Conservation (phyloP, 345 rosid species). For the Citrus unshiu region DNA sequence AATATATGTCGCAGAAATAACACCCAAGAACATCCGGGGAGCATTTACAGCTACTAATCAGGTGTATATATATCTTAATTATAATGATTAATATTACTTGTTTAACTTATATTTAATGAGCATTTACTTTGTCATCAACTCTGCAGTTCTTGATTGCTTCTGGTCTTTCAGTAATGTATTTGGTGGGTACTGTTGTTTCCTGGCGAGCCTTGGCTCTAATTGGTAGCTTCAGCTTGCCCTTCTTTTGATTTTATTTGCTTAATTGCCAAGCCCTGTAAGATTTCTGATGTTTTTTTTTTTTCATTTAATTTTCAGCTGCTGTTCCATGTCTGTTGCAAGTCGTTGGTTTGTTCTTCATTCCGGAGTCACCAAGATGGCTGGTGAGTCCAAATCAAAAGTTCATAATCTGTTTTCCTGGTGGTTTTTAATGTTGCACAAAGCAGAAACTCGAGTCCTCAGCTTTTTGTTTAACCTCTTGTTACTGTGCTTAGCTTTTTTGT, state of each 20-base stretch:
- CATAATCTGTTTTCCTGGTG: neutral
- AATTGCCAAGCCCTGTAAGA: neutral
- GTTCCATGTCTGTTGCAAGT: conserved; percentile 30
- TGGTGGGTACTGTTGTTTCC: conserved; percentile 18
- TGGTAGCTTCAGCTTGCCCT: neutral
- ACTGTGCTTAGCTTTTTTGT: neutral
- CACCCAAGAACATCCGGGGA: conserved; percentile 5
- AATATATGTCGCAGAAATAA: conserved; percentile 17
- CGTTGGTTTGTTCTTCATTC: conserved; percentile 25
- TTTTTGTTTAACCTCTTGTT: no score
- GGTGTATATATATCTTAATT: neutral
- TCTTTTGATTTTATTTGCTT: neutral
- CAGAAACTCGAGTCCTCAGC: neutral
- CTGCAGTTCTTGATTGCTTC: conserved; percentile 11
- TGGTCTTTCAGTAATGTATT: conserved; percentile 10
- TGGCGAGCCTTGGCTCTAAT: conserved; percentile 24
- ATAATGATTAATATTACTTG: neutral
- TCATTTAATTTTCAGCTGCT: conserved; percentile 22
- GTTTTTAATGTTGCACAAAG: neutral
- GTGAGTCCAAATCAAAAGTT: conserved; percentile 22
- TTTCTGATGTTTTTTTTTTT: neutral
- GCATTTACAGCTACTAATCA: conserved; percentile 9
- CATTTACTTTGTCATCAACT: neutral
- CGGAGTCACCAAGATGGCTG: conserved; percentile 61
- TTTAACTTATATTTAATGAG: neutral